phyloP scores from a whole-genome alignment of 2,329 filamentous ascomycete genomes.

The Trichoderma citrinoviride region DNA sequence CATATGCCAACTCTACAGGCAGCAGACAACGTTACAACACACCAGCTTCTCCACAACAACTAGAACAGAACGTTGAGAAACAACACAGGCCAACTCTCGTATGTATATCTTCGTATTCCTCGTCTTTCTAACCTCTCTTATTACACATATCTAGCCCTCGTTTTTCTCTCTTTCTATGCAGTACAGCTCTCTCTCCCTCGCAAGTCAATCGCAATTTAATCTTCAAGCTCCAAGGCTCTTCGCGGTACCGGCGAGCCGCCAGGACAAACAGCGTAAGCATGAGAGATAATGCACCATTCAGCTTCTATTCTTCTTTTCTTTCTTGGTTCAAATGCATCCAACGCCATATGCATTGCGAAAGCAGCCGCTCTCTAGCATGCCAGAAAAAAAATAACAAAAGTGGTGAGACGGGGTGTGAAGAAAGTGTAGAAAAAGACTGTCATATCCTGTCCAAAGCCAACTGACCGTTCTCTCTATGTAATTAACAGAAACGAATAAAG shows the following conservation, averaged over 20 bases:
- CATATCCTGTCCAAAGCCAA: conserved; percentile 20
- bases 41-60: neutral
- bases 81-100: neutral
- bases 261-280: neutral
- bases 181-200: neutral
- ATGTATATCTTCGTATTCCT: neutral
- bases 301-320: neutral
- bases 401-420: neutral
- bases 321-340: conserved; percentile 16
- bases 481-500: conserved; percentile 15
- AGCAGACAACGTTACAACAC: neutral
- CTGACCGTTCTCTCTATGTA: conserved; percentile 16
- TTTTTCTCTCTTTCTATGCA: neutral
- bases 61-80: neutral
- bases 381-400: neutral
- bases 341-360: conserved; percentile 20
- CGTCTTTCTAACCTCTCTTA: neutral
- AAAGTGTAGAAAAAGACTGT: neutral
- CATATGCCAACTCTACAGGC: neutral
- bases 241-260: neutral
- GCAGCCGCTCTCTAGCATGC: conserved; percentile 7
- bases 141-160: neutral
- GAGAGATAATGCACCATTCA: neutral
- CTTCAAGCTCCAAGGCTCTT: neutral
- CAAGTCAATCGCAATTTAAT: neutral